Evolutionary conservation across 164 flowering plant species (phyloP).

Genomic region (Stephania yunnanensis): DNA sequence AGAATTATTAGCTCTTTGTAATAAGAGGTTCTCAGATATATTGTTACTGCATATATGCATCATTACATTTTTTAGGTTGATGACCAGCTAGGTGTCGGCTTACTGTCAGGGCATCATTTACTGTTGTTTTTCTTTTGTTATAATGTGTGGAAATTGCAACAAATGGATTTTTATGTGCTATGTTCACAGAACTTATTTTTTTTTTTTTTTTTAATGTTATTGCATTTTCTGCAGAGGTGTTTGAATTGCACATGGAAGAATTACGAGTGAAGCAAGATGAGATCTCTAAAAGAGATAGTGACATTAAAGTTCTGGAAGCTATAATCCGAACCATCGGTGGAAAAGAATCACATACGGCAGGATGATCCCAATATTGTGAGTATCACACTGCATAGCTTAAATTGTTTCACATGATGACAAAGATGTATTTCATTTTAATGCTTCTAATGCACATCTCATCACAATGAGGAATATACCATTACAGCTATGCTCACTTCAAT

Average conservation of each 20-base stretch:
- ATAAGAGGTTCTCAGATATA: too few relatives aligned
- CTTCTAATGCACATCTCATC: background rate
- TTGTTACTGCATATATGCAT: too few relatives aligned
- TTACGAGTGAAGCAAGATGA: constrained; percentile 9
- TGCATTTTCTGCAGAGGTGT: constrained; percentile 14
- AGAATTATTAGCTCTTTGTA: too few relatives aligned
- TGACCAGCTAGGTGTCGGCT: background rate
- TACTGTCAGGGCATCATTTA: background rate
- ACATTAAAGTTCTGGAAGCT: constrained; percentile 10
- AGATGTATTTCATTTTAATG: background rate
- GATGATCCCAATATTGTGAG: background rate
- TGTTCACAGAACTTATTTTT: background rate
- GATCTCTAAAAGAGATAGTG: constrained; percentile 10
- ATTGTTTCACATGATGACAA: too few relatives aligned
- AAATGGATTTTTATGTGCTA: too few relatives aligned
- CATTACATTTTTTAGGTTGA: background rate
- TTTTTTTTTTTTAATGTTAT: too few relatives aligned
- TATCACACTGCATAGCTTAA: background rate
- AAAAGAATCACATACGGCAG: background rate
- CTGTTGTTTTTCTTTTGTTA: background rate
- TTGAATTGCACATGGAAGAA: constrained; percentile 15
- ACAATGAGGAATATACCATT: background rate
- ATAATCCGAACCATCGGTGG: constrained; percentile 8
- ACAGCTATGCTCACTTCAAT: background rate
- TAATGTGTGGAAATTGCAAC: background rate